Base-by-base conservation (phyloP, 768 basidiomycete genomes). In the Rhodotorula diobovata region DNA sequence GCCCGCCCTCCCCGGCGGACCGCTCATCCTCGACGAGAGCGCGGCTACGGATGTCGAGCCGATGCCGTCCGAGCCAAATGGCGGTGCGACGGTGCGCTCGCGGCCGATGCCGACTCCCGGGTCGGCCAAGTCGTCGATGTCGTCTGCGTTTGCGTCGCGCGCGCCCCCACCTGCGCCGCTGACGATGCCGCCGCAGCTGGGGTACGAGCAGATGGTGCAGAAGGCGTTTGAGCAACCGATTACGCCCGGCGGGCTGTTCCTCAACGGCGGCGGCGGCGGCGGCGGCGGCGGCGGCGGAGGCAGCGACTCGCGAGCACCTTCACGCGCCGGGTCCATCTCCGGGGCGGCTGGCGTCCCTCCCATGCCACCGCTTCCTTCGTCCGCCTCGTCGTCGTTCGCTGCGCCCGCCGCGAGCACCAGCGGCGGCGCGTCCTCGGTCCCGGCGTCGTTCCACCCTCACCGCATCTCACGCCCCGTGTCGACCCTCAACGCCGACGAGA, bases 181-280 rank as follows among this genome's bases (percentile, higher is more conserved):
- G 48, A 28, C 51, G 6, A 37, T 75, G 34, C 74, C 70, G 25
- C 57, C 67, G 3, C 39, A 57, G 43, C 32, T 61, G 18, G 67
- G 45, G 6, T 66, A 71, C 39, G 64, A 70, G 20, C 70, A 63
- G 43, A 63, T 75, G 61, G 67, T 68, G 20, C 64, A 66, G 56
- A 68, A 64, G 45, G 74, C 70, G 25, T 75, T 71, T 58, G 74
- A 75, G n/a, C 70, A 71, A 18, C 74, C 74, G 21, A 37, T 71
- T n/a, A 71, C 74, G 18, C 74, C 70, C 5, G 69, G 73, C 28
- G 69, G 58, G 16, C 34, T 75, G 21, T 60, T 68, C 46, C 57
- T 68, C 10, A n/a, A 48, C 18, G 53, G 23, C 25, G 23, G 23
- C 48, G 39, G 23, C 51, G 28, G 51, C 51, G 51, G 15, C 46